phyloP scores from a whole-genome alignment of 1,139 yeast species.

The Blastobotrys indianensis region DNA sequence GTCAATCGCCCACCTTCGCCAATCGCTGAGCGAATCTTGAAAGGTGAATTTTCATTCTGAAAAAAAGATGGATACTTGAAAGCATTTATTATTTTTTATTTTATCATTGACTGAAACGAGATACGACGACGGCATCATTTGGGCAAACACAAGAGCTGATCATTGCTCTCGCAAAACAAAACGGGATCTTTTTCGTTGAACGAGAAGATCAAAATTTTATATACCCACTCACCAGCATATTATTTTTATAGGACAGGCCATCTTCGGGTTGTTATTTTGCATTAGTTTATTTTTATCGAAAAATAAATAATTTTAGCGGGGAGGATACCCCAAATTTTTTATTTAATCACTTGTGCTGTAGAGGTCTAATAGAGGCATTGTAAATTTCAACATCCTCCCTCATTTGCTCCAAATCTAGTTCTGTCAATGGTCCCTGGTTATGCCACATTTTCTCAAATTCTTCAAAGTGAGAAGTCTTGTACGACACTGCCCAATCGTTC shows the following conservation, averaged over 20 bases:
- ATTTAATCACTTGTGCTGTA: neutral
- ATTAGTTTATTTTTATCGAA: neutral
- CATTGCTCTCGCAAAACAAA: too few species aligned
- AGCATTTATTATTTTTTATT: neutral
- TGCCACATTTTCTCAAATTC: constrained; percentile 63
- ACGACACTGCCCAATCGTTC: constrained; percentile 61
- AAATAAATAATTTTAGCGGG: neutral
- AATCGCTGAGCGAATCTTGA: constrained; percentile 29
- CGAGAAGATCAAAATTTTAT: too few species aligned
- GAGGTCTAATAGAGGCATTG: constrained; percentile 1
- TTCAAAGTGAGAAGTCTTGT: constrained; percentile 40
- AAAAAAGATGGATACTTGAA: neutral
- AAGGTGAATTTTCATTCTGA: constrained; percentile 27
- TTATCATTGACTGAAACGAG: too few species aligned
- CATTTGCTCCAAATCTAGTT: constrained; percentile 47
- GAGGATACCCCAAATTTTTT: neutral
- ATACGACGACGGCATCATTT: too few species aligned
- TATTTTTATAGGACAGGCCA: too few species aligned
- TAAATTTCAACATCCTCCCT: constrained; percentile 51
- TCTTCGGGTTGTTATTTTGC: too few species aligned
- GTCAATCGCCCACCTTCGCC: constrained; percentile 27
- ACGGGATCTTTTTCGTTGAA: too few species aligned
- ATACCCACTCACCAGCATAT: neutral
- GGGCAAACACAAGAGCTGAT: too few species aligned
- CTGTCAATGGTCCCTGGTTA: constrained; percentile 39